Evolutionary conservation across 306 rosid species (phyloP).

Genomic region (Glycine soja): DNA sequence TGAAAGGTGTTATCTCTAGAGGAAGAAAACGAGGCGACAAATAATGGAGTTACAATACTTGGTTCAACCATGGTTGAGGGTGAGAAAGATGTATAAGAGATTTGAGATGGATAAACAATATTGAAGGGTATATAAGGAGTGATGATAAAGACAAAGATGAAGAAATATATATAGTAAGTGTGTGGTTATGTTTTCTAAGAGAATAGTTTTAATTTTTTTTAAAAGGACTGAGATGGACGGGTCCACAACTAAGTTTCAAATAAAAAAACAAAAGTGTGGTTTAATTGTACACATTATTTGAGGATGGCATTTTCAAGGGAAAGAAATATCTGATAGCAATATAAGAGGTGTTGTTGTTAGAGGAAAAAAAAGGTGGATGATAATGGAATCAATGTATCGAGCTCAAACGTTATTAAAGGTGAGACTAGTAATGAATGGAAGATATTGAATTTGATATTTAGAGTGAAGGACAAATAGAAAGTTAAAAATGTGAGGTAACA

Average conservation of each 20-base stretch:
- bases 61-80: not conserved
- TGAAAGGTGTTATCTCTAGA: not conserved
- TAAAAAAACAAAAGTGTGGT: too few species aligned
- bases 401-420: not conserved
- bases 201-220: too few species aligned
- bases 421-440: too few species aligned
- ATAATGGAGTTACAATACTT: not conserved
- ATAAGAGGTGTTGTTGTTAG: not conserved
- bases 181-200: not conserved
- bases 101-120: not conserved
- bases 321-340: too few species aligned
- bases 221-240: too few species aligned
- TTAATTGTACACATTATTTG: too few species aligned
- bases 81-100: not conserved
- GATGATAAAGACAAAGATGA: not conserved
- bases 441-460: not conserved
- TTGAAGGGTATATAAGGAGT: not conserved
- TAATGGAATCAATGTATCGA: too few species aligned
- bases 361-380: not conserved
- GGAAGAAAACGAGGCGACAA: not conserved
- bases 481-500: too few species aligned
- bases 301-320: too few species aligned
- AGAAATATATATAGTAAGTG: too few species aligned
- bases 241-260: too few species aligned
- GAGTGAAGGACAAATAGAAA: not conserved